Percentiles rank a stretch among this genome's conserved stretches.
These are phyloP conservation scores for Exophiala sideris DNA, from an alignment of 2,329 filamentous ascomycete species.

Conservation along the genomic window DNA sequence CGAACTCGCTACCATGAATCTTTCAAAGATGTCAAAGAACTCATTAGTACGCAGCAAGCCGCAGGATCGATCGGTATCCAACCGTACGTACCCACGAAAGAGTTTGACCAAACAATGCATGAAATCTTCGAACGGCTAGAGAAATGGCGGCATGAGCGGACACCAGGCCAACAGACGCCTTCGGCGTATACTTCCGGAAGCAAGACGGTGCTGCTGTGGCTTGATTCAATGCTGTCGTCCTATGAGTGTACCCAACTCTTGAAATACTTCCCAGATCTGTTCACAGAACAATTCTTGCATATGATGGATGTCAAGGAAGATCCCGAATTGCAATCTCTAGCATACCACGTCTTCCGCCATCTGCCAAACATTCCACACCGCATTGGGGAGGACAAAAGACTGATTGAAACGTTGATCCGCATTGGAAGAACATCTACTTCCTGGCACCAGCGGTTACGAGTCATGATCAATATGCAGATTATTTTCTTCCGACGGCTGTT, in stretches of 20 bases:
- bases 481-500: conserved; percentile 97
- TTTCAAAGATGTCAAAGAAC: conserved; percentile 70
- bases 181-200: conserved; percentile 93
- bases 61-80: conserved; percentile 78
- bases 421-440: conserved; percentile 80
- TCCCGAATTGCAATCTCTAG: conserved; percentile 86
- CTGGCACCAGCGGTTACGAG: conserved; percentile 93
- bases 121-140: conserved; percentile 77
- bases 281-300: conserved; percentile 90
- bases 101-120: conserved; percentile 69
- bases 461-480: conserved; percentile 97
- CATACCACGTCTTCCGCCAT: conserved; percentile 95
- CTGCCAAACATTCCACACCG: conserved; percentile 92
- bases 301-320: conserved; percentile 99
- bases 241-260: conserved; percentile 90
- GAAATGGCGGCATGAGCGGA: conserved; percentile 79
- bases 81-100: conserved; percentile 73
- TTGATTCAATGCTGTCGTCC: conserved; percentile 84
- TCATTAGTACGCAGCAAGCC: conserved; percentile 74
- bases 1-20: conserved; percentile 92
- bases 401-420: conserved; percentile 80
- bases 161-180: conserved; percentile 85
- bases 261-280: conserved; percentile 82
- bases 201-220: conserved; percentile 93
- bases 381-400: conserved; percentile 75